phyloP scores from a whole-genome alignment of 2,329 filamentous ascomycete species.

The Penicillium rolfsii region DNA sequence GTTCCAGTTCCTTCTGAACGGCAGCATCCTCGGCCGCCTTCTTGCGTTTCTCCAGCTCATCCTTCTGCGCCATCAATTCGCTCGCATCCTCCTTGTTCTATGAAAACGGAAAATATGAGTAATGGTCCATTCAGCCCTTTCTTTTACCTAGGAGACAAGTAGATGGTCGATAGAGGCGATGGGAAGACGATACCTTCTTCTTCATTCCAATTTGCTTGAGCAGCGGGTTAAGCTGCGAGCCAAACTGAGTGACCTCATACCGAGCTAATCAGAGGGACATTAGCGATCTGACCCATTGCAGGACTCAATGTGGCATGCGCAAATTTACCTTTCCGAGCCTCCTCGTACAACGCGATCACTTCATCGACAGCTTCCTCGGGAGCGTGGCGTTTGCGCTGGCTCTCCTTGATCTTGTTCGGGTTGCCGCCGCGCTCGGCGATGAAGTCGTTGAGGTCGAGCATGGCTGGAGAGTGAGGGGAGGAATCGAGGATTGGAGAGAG shows the following conservation, averaged over 20 bases:
- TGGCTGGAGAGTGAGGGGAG: conserved; percentile 41
- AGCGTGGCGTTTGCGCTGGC: conserved; percentile 80
- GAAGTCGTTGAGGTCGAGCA: conserved; percentile 79
- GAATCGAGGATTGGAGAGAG: conserved; percentile 12
- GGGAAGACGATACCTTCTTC: conserved; percentile 68
- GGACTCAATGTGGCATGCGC: not conserved
- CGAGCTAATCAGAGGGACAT: conserved; percentile 54
- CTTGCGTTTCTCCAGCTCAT: conserved; percentile 77
- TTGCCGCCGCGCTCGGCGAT: conserved; percentile 87
- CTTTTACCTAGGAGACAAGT: not conserved
- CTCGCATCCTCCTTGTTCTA: conserved; percentile 84
- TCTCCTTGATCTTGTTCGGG: conserved; percentile 88
- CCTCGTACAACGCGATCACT: conserved; percentile 83
- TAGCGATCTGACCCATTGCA: not conserved
- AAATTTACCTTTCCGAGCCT: conserved; percentile 71
- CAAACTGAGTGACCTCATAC: conserved; percentile 78
- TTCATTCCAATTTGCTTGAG: conserved; percentile 89
- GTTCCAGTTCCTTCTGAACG: conserved; percentile 70
- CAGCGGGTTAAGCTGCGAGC: conserved; percentile 80
- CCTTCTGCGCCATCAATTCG: conserved; percentile 78
- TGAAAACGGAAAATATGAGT: conserved; percentile 12
- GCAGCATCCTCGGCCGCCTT: conserved; percentile 76
- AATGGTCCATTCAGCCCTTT: not conserved
- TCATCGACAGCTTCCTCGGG: conserved; percentile 85
- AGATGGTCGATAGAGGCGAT: not conserved